Evolutionary conservation across 2,329 filamentous ascomycete genomes (phyloP).

Genomic region (Calonectria pseudoreteaudii): DNA sequence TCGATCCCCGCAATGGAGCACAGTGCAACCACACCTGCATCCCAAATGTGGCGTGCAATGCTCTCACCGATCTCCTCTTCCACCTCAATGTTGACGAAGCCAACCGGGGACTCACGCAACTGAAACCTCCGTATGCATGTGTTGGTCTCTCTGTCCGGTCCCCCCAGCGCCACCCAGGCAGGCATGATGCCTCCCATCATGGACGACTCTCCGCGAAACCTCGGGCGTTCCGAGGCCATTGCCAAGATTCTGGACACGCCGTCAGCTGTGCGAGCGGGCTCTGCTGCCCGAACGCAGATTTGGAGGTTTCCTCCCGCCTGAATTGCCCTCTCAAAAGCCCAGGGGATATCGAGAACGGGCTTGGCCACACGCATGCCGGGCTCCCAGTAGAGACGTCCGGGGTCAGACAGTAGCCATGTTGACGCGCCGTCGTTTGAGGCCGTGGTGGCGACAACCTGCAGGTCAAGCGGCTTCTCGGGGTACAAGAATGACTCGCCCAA

Average conservation of each 20-base stretch:
- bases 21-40: constrained; percentile 63
- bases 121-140: constrained; percentile 46
- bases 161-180: constrained; percentile 52
- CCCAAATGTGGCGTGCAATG: constrained; percentile 71
- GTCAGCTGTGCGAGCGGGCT: constrained; percentile 42
- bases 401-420: constrained; percentile 40
- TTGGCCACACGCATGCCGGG: constrained; percentile 57
- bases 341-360: constrained; percentile 44
- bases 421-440: constrained; percentile 33
- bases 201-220: constrained; percentile 31
- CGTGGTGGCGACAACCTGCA: constrained; percentile 52
- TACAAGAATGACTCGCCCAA: constrained; percentile 66
- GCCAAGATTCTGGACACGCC: constrained; percentile 42
- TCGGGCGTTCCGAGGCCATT: constrained; percentile 31
- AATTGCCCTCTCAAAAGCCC: constrained; percentile 41
- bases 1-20: constrained; percentile 47
- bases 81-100: constrained; percentile 52
- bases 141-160: constrained; percentile 36
- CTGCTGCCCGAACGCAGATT: constrained; percentile 44
- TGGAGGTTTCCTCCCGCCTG: constrained; percentile 40
- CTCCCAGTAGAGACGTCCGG: constrained; percentile 45
- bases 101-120: constrained; percentile 37
- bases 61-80: constrained; percentile 71
- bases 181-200: constrained; percentile 57
- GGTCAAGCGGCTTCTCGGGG: constrained; percentile 57